phyloP scores from a whole-genome alignment of 345 rosid genomes.

The Brassica rapa region DNA sequence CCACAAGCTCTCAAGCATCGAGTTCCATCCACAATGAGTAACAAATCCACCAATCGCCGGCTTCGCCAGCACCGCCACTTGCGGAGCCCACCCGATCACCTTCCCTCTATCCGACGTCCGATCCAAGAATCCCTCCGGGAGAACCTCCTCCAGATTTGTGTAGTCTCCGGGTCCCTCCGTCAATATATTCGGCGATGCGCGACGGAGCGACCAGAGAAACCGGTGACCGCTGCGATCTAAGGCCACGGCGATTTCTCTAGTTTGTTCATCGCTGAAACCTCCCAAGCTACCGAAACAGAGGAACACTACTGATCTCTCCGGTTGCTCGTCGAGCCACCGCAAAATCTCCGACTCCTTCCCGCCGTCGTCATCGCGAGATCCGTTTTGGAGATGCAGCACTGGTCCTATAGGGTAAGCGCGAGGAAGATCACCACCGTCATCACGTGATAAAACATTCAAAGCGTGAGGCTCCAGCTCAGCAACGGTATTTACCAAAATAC shows the following conservation, averaged over 20 bases:
- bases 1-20: constrained; percentile 3
- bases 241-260: not conserved
- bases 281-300: not conserved
- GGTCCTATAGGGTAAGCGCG: not conserved
- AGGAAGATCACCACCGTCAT: not conserved
- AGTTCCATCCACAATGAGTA: not conserved
- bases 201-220: not conserved
- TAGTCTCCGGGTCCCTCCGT: not conserved
- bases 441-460: not conserved
- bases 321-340: not conserved
- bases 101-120: not conserved
- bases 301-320: not conserved
- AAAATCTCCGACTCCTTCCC: not conserved
- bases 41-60: not conserved
- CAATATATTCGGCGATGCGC: not conserved
- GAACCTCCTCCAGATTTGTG: not conserved
- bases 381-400: not conserved
- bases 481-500: not conserved
- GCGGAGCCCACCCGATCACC: not conserved
- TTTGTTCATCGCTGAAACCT: not conserved
- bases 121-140: not conserved
- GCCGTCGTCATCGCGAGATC: not conserved
- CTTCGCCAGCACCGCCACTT: not conserved
- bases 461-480: not conserved
- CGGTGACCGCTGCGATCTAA: not conserved